Base-by-base conservation (phyloP, 2,329 filamentous ascomycete genomes). In the Chrysosporium keratinophilum region DNA sequence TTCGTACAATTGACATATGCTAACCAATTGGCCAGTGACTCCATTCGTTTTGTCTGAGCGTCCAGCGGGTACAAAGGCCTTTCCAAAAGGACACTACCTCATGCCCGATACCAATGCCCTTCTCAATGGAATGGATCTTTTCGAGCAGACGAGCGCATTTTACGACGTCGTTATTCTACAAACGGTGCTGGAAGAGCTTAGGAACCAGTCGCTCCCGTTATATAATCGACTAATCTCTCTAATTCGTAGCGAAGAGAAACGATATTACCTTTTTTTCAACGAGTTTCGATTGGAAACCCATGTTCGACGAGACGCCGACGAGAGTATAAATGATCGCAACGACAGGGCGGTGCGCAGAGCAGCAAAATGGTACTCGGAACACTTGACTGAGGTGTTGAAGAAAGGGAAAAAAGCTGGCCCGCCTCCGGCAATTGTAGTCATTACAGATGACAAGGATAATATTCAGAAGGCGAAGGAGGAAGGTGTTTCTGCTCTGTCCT, bases 181-280 rank as follows among this genome's bases (percentile, higher is more conserved):
- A 70, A 95, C 91, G 1, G 93, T 98, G 4, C 81, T 98, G 12
- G 93, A 98, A 70, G 93, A 98, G 73, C 79, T 98, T 56, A 87
- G 89, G 66, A 95, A 96, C 68, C 82, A 90, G 62, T 97, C 91
- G 11, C 72, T 97, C 57, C 93, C 93, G 41, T 80, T 98, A 37
- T 98, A 97, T 74, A 96, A 96, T 69, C 87, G 93, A 39, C 76
- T 98, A 48, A 82, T 97, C 60, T 83, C 86, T 19, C 76, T 98
- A 59, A 95, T 90, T 39, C 95, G 91, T 71, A 95, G 91, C 65
- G 89, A 95, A 63, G 89, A 95, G 60, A 98, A 98, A 76, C 83
- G 91, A 52, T 97, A 95, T 68, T 96, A 97, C 65, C 88, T 98
- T 50, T 98, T 98, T 69, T 97, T 97, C 80, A 98, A 98, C 69